Base-by-base conservation (phyloP, 768 basidiomycete genomes). In the Leccinellum albellum region DNA sequence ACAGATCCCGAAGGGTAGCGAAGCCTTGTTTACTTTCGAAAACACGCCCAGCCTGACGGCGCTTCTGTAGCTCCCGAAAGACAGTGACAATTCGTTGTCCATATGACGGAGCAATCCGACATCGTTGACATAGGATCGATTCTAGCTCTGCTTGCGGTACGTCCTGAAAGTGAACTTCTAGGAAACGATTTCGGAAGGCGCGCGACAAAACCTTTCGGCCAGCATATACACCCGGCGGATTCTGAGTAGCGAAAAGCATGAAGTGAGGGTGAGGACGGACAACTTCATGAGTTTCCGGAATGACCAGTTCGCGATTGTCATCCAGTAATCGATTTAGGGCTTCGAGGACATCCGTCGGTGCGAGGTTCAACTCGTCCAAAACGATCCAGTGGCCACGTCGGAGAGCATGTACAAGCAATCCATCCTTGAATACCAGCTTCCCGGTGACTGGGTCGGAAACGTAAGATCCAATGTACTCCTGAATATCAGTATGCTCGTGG, bases 401-500 rank as follows among this genome's bases (percentile, higher is more conserved):
- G 20, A 99, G 79, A 5, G 97, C 96, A 49, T 88, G 90, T 10
- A 98, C 93, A 23, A 99, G 81, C 1, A 99, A 75, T 9, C 97
- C 97, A 69, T 99, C 97, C 64, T 88, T 89, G 75, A 97, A 98
- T 9, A 91, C 85, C 15, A 98, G 82, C 72, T 93, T 95, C n/a
- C 97, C 97, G 0, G 94, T 92, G 14, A 81, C 69, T 8, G 94
- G 86, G 70, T 98, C 94, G 3, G 97, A 95, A 23, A 95, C 85
- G 67, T 99, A 99, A 0, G 94, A 94, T 3, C 97, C 97, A 47
- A 98, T 80, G 67, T 99, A 99, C 69, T 99, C 97, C 67, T 99
- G 97, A 50, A 99, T 97, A 68, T 99, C 97, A 6, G 97, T 99
- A 67, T 98, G 97, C 61, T 99, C 97, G 74, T 99, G 97, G 66